These are phyloP conservation scores for Wickerhamiella infanticola DNA, from an alignment of 1,139 yeast genomes.

Conservation along the genomic window DNA sequence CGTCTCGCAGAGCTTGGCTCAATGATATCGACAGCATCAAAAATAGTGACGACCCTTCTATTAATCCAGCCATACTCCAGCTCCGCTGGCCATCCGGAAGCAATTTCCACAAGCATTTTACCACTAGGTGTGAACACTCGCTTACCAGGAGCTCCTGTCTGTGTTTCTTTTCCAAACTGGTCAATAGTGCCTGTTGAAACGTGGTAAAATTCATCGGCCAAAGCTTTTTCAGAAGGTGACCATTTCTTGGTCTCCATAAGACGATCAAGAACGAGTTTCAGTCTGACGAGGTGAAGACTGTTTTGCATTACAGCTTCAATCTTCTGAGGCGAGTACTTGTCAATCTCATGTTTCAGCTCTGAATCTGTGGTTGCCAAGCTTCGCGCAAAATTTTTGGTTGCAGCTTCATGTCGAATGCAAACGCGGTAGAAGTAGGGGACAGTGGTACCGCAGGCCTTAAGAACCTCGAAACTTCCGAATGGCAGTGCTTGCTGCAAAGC, in stretches of 20 bases:
- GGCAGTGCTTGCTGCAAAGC: conserved; percentile 52
- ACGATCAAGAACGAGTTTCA: conserved; percentile 53
- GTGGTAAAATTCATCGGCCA: conserved; percentile 32
- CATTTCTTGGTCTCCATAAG: conserved; percentile 24
- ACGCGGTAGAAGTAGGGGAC: conserved; percentile 87
- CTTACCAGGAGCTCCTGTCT: conserved; percentile 35
- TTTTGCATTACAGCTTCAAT: conserved; percentile 59
- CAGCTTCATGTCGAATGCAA: conserved; percentile 86
- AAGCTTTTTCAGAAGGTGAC: conserved; percentile 23
- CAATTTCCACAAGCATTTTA: conserved; percentile 66
- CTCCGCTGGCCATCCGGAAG: conserved; percentile 75
- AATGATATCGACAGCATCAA: conserved; percentile 38
- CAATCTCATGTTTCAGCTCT: conserved; percentile 15
- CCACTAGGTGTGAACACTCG: conserved; percentile 87
- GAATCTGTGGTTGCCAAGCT: conserved; percentile 24
- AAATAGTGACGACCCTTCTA: conserved; percentile 71
- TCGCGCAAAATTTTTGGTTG: conserved; percentile 42
- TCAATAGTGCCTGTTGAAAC: conserved; percentile 54
- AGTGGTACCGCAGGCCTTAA: conserved; percentile 64
- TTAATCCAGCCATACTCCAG: conserved; percentile 80
- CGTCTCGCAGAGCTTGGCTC: conserved; percentile 19
- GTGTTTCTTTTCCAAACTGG: conserved; percentile 47
- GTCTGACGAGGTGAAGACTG: conserved; percentile 51
- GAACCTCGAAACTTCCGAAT: conserved; percentile 55
- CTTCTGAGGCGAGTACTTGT: conserved; percentile 36